phyloP scores from a whole-genome alignment of 129 eudicot genomes.

The Artemisia argyi region DNA sequence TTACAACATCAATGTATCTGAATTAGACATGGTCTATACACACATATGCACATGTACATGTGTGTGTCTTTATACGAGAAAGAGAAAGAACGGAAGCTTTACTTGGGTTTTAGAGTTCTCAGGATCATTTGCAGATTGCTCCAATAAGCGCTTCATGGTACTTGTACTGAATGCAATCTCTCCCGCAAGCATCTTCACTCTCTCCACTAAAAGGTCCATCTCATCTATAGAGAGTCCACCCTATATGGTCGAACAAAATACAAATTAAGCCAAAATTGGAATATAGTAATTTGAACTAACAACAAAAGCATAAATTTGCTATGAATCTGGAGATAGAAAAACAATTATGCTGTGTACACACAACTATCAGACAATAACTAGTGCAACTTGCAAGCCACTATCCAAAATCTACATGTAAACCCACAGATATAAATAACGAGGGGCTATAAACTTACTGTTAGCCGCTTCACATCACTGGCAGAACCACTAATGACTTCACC shows the following conservation, averaged over 20 bases:
- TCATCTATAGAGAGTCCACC: constrained; percentile 76
- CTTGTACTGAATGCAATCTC: constrained; percentile 96
- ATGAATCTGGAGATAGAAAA: not conserved
- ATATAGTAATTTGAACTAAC: not conserved
- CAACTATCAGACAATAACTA: not conserved
- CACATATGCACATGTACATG: no score
- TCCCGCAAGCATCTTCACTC: constrained; percentile 98
- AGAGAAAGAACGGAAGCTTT: constrained; percentile 3
- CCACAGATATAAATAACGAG: constrained; percentile 1
- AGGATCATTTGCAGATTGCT: constrained; percentile 90
- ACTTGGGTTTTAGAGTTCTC: constrained; percentile 76
- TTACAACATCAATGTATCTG: constrained; percentile 5
- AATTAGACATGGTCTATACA: not conserved
- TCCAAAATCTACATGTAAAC: not conserved
- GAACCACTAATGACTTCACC: constrained; percentile 81
- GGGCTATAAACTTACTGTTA: constrained; percentile 44
- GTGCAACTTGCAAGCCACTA: not conserved
- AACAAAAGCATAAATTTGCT: not conserved
- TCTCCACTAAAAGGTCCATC: constrained; percentile 93
- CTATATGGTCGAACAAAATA: constrained; percentile 47
- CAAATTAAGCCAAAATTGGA: not conserved
- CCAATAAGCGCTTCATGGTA: constrained; percentile 87
- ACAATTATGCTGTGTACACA: not conserved
- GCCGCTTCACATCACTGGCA: constrained; percentile 54
- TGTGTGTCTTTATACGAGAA: not conserved